Percentiles rank a stretch among this genome's conserved stretches.
phyloP scores from a whole-genome alignment of 1,284 basidiomycete genomes.

The Ceratobasidium sp. region DNA sequence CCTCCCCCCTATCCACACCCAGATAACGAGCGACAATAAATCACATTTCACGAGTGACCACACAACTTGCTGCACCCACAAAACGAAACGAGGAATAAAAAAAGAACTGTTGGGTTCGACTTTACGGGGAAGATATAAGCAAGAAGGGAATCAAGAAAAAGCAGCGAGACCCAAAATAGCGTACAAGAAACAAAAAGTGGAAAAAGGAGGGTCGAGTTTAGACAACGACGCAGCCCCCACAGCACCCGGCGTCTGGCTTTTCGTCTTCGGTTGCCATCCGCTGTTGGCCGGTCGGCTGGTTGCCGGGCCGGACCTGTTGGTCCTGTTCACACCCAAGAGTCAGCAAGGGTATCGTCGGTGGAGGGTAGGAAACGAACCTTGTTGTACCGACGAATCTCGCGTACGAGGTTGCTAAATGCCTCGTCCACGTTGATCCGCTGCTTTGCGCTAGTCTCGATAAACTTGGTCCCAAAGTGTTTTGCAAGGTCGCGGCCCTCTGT shows the following conservation, averaged over 20 bases:
- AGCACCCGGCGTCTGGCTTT: slow-evolving; percentile 69
- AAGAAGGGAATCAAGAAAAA: slow-evolving; percentile 5
- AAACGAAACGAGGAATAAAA: background rate
- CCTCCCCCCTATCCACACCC: background rate
- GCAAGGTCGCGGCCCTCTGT: slow-evolving; percentile 97
- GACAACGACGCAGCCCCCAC: slow-evolving; percentile 75
- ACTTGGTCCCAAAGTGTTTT: slow-evolving; percentile 95
- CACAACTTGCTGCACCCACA: background rate
- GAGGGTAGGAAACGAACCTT: slow-evolving; percentile 64
- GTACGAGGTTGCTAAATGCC: slow-evolving; percentile 96
- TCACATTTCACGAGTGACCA: background rate
- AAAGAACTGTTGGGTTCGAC: slow-evolving; percentile 18
- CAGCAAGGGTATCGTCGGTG: background rate
- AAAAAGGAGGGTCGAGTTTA: slow-evolving; percentile 52
- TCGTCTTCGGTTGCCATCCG: slow-evolving; percentile 54
- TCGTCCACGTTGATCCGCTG: slow-evolving; percentile 99
- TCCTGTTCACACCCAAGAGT: slow-evolving; percentile 12
- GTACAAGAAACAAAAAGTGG: slow-evolving; percentile 19
- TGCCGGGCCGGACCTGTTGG: slow-evolving; percentile 19
- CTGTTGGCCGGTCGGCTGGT: slow-evolving; percentile 9
- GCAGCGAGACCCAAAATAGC: slow-evolving; percentile 9
- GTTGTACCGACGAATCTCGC: slow-evolving; percentile 97
- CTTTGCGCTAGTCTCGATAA: slow-evolving; percentile 99
- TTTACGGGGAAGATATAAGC: slow-evolving; percentile 6
- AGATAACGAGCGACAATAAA: slow-evolving; percentile 15